Percentiles rank a stretch among this genome's conserved stretches.
Evolutionary conservation across 2,329 filamentous ascomycete species (phyloP).

Genomic region (Fragosphaeria purpurea): DNA sequence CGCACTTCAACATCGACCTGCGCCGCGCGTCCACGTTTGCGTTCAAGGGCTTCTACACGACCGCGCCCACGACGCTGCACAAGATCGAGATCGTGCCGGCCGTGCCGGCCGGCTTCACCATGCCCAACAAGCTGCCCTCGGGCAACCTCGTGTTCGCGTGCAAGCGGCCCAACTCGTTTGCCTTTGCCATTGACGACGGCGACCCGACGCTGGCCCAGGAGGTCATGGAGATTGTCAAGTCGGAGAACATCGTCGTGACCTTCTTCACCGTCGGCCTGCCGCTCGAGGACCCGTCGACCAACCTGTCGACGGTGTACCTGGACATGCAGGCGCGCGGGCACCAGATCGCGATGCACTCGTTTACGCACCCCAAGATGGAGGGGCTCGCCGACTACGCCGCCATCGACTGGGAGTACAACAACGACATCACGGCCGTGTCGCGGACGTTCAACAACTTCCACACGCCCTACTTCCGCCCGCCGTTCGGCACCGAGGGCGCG

Average conservation of each 20-base stretch:
- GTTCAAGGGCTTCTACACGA: conserved; percentile 54
- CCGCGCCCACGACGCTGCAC: conserved; percentile 38
- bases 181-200: conserved; percentile 64
- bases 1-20: conserved; percentile 54
- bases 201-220: conserved; percentile 47
- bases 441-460: conserved; percentile 25
- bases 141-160: conserved; percentile 53
- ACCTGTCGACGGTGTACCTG: conserved; percentile 52
- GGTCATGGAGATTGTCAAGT: conserved; percentile 51
- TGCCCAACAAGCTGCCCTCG: conserved; percentile 51
- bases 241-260: conserved; percentile 54
- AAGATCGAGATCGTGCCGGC: conserved; percentile 50
- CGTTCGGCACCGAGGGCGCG: conserved; percentile 58
- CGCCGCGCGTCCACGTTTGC: conserved; percentile 47
- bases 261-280: conserved; percentile 62
- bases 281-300: conserved; percentile 46
- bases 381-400: conserved; percentile 38
- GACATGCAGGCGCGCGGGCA: conserved; percentile 54
- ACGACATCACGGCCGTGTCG: conserved; percentile 41
- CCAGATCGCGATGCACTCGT: conserved; percentile 59
- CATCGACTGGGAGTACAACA: conserved; percentile 53
- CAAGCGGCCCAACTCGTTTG: conserved; percentile 58
- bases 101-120: conserved; percentile 38
- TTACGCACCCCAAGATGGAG: conserved; percentile 59
- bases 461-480: conserved; percentile 54